Base-by-base conservation (phyloP, 2,329 filamentous ascomycete species). In the Xylariaceae sp. region DNA sequence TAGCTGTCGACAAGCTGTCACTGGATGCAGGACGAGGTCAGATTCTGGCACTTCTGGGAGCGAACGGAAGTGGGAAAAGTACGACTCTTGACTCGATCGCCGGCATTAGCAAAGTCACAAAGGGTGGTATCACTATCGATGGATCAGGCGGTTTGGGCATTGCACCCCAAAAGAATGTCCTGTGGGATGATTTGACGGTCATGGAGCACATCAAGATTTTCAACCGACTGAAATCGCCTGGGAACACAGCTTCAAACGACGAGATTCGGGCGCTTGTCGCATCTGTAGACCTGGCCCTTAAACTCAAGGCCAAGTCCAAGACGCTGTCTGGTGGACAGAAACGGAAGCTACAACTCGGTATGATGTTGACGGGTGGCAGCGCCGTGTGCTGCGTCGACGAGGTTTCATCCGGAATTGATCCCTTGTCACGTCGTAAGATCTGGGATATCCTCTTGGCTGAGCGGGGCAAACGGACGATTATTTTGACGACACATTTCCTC, bases 301-400 rank as follows among this genome's bases (percentile, higher is more conserved):
- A 96, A 70, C 72, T 83, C 38, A 80, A 82, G 33, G 86, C 90
- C 0, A 75, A 77, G 52, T 81, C 90, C 0, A 85, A 83, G 62
- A 95, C 89, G 0, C 74, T 96, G 0, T 95, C 90, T 2, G 91
- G 91, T 9, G 91, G 91, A 0, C 91, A 96, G 67, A 96, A 95
- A 71, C 78, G 91, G 45, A 96, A 96, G 67, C 76, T 96, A 9
- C 91, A 96, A 67, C 76, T 96, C 2, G 90, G 90, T 5, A 92
- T 96, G 83, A 96, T 96, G 90, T 83, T 96, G 59, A 95, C 89
- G 3, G 91, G 92, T 53, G 90, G 90, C 11, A 92, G 87, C 54
- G 83, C 83, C 19, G 85, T 96, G 0, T 96, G 91, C 69, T 94
- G 90, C 61, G 83, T 96, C 6, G 91, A 96, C 58, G 92, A 96